Evolutionary conservation across 2,329 filamentous ascomycete genomes (phyloP).

Genomic region (Calonectria hongkongensis): DNA sequence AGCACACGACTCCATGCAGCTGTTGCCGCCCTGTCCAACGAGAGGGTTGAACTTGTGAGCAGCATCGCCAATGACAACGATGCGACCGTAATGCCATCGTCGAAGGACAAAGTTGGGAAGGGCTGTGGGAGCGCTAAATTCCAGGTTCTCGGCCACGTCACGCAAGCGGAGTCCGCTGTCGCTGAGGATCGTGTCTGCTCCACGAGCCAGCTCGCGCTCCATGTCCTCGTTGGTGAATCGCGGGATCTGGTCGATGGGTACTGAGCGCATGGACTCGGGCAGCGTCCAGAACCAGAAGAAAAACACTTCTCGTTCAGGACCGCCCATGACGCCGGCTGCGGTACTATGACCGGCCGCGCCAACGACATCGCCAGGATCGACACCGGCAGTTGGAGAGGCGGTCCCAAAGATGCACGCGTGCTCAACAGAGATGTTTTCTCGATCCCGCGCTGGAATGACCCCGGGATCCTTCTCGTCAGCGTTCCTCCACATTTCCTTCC

Average conservation of each 20-base stretch:
- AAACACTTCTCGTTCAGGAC: neutral
- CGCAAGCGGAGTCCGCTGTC: neutral
- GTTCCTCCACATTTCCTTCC: conserved; percentile 10
- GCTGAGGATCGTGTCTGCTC: neutral
- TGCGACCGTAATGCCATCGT: conserved; percentile 16
- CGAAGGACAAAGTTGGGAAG: conserved; percentile 18
- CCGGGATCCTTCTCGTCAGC: conserved; percentile 2
- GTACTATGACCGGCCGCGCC: neutral
- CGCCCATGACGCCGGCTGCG: neutral
- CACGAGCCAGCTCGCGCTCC: neutral
- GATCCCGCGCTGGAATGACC: neutral
- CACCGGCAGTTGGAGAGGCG: neutral
- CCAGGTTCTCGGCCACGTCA: neutral
- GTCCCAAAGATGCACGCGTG: conserved; percentile 22
- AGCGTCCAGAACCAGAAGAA: conserved; percentile 22
- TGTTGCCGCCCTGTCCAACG: conserved; percentile 7
- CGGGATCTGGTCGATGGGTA: neutral
- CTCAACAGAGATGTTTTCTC: neutral
- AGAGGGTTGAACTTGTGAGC: conserved; percentile 18
- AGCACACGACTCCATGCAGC: conserved; percentile 16
- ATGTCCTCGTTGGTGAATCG: conserved; percentile 9
- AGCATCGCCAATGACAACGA: conserved; percentile 1
- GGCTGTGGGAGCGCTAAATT: neutral
- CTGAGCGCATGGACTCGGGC: conserved; percentile 1
- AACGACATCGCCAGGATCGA: neutral